These are phyloP conservation scores for Microstegium vimineum DNA, from an alignment of 176 grass and related monocot genomes.

Conservation along the genomic window DNA sequence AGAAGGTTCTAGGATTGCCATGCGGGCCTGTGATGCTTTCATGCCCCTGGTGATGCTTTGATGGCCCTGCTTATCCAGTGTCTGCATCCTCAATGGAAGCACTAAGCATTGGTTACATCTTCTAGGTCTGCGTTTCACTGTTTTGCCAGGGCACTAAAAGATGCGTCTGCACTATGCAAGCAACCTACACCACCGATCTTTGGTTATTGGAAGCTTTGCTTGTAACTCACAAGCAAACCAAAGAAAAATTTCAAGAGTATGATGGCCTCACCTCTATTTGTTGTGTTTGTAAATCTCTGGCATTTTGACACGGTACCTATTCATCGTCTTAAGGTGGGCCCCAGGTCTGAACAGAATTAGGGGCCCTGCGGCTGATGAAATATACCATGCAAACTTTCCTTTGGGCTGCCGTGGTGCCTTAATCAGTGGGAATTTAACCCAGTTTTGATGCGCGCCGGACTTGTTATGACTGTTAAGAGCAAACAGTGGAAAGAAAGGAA, in stretches of 20 bases:
- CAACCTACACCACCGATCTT: background rate
- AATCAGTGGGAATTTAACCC: constrained; percentile 21
- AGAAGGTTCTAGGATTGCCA: constrained; percentile 8
- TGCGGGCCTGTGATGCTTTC: background rate
- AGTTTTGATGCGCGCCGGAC: constrained; percentile 23
- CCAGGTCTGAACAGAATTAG: constrained; percentile 44
- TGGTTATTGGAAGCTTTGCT: background rate
- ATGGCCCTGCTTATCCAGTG: background rate
- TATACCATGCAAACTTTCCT: background rate
- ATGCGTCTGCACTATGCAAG: background rate
- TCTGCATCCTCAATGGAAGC: background rate
- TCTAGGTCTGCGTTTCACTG: background rate
- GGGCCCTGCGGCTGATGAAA: constrained; percentile 4
- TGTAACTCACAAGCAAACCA: background rate
- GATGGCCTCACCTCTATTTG: background rate
- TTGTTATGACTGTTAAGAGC: background rate
- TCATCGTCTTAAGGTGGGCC: constrained; percentile 1
- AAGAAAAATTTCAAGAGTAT: background rate
- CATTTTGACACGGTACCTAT: constrained; percentile 22
- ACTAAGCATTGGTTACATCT: background rate
- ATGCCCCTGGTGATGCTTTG: background rate
- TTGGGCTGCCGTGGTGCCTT: background rate
- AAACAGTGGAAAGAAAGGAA: background rate
- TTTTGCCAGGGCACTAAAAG: background rate
- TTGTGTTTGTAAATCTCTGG: constrained; percentile 9